Conservation (phyloP, 2,329 filamentous ascomycete genomes). For the Neonectria coccinea region DNA sequence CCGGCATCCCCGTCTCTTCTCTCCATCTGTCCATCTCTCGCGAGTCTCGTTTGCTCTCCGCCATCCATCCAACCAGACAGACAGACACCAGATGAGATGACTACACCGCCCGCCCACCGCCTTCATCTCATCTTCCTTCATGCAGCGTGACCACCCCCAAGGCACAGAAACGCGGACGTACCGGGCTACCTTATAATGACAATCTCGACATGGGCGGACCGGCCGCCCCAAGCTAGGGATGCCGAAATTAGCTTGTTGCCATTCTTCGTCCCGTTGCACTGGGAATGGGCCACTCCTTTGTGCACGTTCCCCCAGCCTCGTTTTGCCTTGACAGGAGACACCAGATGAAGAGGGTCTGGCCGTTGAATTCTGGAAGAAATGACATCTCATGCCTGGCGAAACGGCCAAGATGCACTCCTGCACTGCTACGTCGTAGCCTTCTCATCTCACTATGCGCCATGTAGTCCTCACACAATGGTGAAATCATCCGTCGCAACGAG, state of each 20-base stretch:
- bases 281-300: conserved; percentile 41
- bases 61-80: background rate
- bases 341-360: conserved; percentile 5
- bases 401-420: background rate
- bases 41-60: conserved; percentile 3
- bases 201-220: conserved; percentile 31
- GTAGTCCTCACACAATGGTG: background rate
- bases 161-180: background rate
- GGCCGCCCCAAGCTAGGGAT: conserved; percentile 38
- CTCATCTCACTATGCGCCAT: background rate
- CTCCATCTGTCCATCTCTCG: background rate
- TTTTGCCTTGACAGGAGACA: conserved; percentile 7
- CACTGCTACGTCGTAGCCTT: background rate
- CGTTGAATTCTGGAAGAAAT: background rate
- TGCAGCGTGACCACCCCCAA: conserved; percentile 1
- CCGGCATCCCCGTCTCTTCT: background rate
- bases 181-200: conserved; percentile 13
- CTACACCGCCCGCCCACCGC: background rate
- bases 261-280: conserved; percentile 40
- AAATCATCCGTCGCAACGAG: conserved; percentile 6
- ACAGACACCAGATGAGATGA: background rate
- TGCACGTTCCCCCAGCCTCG: conserved; percentile 27
- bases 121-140: conserved; percentile 10
- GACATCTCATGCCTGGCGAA: background rate
- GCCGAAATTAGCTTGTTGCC: conserved; percentile 44